Evolutionary conservation across 2,329 filamentous ascomycete genomes (phyloP), one percentile per base, ranked within the genome.

Genomic region (Apiospora pterosperma): DNA sequence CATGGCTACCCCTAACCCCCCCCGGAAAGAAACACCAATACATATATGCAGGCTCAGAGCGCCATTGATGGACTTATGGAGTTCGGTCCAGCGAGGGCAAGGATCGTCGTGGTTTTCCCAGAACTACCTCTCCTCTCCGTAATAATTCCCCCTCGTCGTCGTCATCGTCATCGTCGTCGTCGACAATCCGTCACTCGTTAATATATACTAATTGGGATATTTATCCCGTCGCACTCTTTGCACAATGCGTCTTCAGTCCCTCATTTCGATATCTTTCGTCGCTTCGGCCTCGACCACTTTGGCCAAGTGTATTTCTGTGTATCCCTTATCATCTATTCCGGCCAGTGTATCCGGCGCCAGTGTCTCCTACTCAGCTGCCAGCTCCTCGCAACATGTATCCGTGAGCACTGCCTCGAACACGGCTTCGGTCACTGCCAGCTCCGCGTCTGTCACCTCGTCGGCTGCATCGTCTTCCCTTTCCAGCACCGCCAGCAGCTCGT

Each of bases 231-330:
- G 21, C 65, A 42, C 36, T 61, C 65, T 16, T 62, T 64, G 48
- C 62, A 55, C 8, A 23, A 66, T 66, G 65, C 65, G 60, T 48
- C 11, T 61, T 21, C 62, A 63, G 48, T 60, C 65, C 19, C 31
- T 66, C 52, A 41, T 66, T 64, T 66, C 28, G n/a, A 23, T 48
- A 7, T 66, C 59, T 23, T 66, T 62, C 44, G n/a, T 64, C 31
- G 62, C 64, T 38, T 38, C 62, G 14, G 59, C 62, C 8, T 28
- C 62, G 14, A 59, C 59, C 39, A 62, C 31, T 41, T 36, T 41
- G 36, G 61, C 48, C 61, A 63, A 63, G 23, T 59, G 62, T 38
- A 52, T 64, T 16, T 14, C 39, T 4, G 2, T 7, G 12, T 8
- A 36, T 11, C 21, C 34, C 7, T 39, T 31, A 12, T 16, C 23